Percentiles rank a stretch among this genome's conserved stretches.
These are phyloP conservation scores for Pyrus pyrifolia DNA, from an alignment of 306 rosid genomes.

Conservation along the genomic window DNA sequence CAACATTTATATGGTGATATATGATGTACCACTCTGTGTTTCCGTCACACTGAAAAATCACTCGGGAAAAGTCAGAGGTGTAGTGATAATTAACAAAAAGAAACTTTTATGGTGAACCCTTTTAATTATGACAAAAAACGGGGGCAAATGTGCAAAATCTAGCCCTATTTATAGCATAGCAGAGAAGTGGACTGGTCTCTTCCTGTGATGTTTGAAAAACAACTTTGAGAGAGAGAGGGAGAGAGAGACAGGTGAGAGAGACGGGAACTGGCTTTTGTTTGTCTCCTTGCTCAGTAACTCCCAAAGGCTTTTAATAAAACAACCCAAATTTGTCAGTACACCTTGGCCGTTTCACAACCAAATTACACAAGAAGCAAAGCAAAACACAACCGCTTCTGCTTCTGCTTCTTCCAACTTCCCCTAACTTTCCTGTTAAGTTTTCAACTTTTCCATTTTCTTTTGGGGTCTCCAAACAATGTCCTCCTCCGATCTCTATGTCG, in stretches of 20 bases:
- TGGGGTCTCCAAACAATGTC: slow-evolving; percentile 52
- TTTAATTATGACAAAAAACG: background rate
- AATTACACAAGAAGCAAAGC: slow-evolving; percentile 9
- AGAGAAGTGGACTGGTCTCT: slow-evolving; percentile 18
- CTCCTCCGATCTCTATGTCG: slow-evolving; percentile 54
- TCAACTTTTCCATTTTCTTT: background rate
- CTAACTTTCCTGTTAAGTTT: background rate
- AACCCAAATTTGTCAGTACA: slow-evolving; percentile 2
- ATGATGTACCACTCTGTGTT: too few species aligned
- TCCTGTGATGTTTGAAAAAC: slow-evolving; percentile 4
- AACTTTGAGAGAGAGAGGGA: slow-evolving; percentile 8
- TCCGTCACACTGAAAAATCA: too few species aligned
- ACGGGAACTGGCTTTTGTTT: slow-evolving; percentile 6
- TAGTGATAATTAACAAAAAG: background rate
- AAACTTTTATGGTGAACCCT: background rate
- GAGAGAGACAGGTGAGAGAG: slow-evolving; percentile 11
- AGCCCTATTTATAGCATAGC: slow-evolving; percentile 15
- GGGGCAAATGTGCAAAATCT: slow-evolving; percentile 14
- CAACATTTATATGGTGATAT: too few species aligned
- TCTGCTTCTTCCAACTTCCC: background rate
- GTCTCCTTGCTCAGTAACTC: slow-evolving; percentile 26
- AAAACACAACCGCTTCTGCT: background rate
- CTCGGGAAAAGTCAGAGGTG: too few species aligned
- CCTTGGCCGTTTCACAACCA: slow-evolving; percentile 11
- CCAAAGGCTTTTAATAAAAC: background rate